Conservation (phyloP, 2,329 filamentous ascomycete species). For the Neonectria ditissima region DNA sequence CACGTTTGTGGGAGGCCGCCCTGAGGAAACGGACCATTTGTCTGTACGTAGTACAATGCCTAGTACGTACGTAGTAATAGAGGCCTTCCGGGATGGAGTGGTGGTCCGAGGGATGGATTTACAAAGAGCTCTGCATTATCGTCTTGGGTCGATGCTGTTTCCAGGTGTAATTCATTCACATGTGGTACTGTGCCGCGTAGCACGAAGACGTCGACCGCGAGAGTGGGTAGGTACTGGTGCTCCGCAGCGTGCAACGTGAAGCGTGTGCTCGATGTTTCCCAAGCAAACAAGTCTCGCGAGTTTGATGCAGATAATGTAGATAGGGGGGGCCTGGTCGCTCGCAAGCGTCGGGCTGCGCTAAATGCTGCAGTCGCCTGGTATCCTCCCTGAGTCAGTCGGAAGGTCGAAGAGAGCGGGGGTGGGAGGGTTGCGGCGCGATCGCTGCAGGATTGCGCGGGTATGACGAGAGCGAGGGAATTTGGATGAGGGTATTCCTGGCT, state of each 20-base stretch:
- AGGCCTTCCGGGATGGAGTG: neutral
- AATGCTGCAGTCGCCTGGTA: slow-evolving; percentile 19
- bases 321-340: neutral
- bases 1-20: slow-evolving; percentile 9
- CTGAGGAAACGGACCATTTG: neutral
- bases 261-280: neutral
- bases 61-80: no score
- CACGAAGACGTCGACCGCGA: neutral
- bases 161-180: no score
- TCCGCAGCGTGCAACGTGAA: no score
- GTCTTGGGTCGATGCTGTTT: neutral
- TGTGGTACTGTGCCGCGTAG: no score
- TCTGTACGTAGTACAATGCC: neutral
- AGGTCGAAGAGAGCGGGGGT: neutral
- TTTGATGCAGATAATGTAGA: slow-evolving; percentile 4
- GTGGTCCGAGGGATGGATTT: neutral
- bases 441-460: slow-evolving; percentile 30
- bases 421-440: neutral
- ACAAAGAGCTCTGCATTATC: neutral
- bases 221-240: no score
- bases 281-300: neutral
- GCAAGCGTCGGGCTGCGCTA: slow-evolving; percentile 29
- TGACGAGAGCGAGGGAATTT: slow-evolving; percentile 16
- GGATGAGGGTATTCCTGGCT: slow-evolving; percentile 2
- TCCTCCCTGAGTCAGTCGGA: slow-evolving; percentile 35